Conservation (phyloP, 768 basidiomycete species). For the Hypholoma fasciculare region DNA sequence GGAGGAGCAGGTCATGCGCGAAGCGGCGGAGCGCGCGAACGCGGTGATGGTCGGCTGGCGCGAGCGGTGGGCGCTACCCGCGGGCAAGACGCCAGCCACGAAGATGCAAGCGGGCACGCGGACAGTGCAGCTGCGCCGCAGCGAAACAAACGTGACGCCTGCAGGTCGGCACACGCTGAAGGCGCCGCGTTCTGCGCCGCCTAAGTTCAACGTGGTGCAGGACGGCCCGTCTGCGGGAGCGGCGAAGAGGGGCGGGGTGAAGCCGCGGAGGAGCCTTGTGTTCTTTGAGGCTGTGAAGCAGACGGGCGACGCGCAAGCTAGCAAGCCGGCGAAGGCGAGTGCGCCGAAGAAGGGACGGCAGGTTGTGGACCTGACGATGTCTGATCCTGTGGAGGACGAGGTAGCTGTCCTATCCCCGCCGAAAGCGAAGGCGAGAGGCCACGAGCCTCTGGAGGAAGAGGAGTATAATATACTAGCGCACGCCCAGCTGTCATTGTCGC, state of each 20-base stretch:
- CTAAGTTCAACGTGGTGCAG: conserved; percentile 1
- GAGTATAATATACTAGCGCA: conserved; percentile 11
- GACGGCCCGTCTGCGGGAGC: neutral
- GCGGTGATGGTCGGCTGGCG: conserved; percentile 31
- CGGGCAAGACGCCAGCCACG: neutral
- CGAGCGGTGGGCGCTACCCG: conserved; percentile 22
- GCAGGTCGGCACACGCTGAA: conserved; percentile 32
- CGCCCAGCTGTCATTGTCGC: conserved; percentile 13
- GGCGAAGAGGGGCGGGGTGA: neutral
- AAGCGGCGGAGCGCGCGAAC: conserved; percentile 13
- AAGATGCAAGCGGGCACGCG: conserved; percentile 18
- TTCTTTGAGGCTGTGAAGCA: conserved; percentile 8
- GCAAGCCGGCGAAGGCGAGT: neutral
- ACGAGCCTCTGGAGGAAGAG: conserved; percentile 4
- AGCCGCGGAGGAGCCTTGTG: neutral
- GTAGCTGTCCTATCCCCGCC: neutral
- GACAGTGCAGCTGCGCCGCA: conserved; percentile 30
- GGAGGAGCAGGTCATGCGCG: conserved; percentile 6
- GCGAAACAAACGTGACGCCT: conserved; percentile 48
- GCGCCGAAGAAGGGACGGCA: neutral
- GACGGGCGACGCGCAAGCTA: neutral
- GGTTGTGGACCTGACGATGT: conserved; percentile 14
- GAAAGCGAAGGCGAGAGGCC: neutral
- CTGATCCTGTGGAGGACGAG: conserved; percentile 5
- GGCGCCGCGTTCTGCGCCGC: conserved; percentile 20